A percentile compares a stretch with the other conserved stretches of the same genome.
Evolutionary conservation across 1,139 yeast species (phyloP).

Genomic region (Scheffersomyces lignicola): DNA sequence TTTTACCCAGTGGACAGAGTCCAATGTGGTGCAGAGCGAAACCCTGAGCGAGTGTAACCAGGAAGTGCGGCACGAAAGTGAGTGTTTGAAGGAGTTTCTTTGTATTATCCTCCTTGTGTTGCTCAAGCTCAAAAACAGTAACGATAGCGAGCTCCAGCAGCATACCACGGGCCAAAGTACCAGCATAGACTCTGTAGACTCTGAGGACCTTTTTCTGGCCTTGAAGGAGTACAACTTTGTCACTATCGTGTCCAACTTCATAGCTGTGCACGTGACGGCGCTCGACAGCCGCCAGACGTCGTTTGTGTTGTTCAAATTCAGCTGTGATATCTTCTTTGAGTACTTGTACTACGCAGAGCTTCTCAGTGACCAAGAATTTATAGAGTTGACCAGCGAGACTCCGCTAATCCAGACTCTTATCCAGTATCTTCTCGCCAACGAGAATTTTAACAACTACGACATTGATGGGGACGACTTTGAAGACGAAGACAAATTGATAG

Average conservation of each 20-base stretch:
- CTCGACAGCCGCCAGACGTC: constrained; percentile 21
- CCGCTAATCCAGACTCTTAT: constrained; percentile 41
- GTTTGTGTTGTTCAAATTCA: constrained; percentile 37
- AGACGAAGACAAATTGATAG: constrained; percentile 61
- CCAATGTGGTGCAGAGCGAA: constrained; percentile 7
- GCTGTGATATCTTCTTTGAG: constrained; percentile 46
- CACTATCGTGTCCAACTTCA: constrained; percentile 43
- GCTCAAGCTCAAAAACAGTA: constrained; percentile 34
- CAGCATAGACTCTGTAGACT: constrained; percentile 14
- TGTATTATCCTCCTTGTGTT: constrained; percentile 36
- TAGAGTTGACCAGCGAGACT: constrained; percentile 25
- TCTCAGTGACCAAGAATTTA: constrained; percentile 36
- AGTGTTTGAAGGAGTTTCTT: constrained; percentile 35
- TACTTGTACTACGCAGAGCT: constrained; percentile 40
- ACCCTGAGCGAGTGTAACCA: constrained; percentile 11
- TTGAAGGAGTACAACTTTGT: constrained; percentile 47
- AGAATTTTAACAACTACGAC: constrained; percentile 45
- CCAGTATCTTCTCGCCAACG: constrained; percentile 50
- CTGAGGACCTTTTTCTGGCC: constrained; percentile 22
- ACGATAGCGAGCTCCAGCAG: constrained; percentile 17
- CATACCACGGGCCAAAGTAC: constrained; percentile 11
- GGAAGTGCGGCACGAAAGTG: constrained; percentile 19
- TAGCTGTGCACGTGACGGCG: constrained; percentile 29
- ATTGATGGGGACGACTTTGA: constrained; percentile 40
- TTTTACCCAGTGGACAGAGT: constrained; percentile 24